These are phyloP conservation scores for Hsuehochloa calcarea DNA, from an alignment of 176 grass and related monocot species.

Conservation along the genomic window DNA sequence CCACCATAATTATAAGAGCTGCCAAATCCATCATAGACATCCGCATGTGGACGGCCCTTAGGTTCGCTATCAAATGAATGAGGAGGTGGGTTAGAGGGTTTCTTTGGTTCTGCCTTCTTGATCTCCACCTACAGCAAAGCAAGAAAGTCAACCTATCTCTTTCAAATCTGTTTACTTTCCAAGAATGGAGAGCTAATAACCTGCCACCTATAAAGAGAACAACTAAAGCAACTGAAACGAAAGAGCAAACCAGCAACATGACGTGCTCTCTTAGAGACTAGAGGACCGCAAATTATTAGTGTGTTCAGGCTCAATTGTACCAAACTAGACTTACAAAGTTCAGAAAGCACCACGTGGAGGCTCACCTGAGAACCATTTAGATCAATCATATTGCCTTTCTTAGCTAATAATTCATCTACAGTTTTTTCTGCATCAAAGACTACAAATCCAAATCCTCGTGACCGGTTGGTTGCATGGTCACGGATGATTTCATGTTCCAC, in stretches of 20 bases:
- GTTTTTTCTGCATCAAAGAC: constrained; percentile 83
- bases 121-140: constrained; percentile 92
- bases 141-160: constrained; percentile 58
- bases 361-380: constrained; percentile 90
- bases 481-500: constrained; percentile 81
- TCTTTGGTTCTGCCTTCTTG: constrained; percentile 99
- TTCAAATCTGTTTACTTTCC: constrained; percentile 23
- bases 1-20: constrained; percentile 53
- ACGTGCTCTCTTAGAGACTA: constrained; percentile 10
- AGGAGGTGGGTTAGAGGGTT: constrained; percentile 63
- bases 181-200: constrained; percentile 34
- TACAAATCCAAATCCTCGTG: constrained; percentile 90
- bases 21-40: constrained; percentile 66
- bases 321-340: constrained; percentile 28
- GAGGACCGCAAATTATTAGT: not conserved
- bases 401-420: constrained; percentile 91
- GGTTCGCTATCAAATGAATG: constrained; percentile 54
- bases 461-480: constrained; percentile 70
- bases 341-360: constrained; percentile 19
- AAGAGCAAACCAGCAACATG: constrained; percentile 21
- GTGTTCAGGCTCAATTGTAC: not conserved
- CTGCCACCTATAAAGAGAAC: constrained; percentile 14
- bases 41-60: constrained; percentile 47
- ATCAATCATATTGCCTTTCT: constrained; percentile 94
- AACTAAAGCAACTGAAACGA: constrained; percentile 10